These are phyloP conservation scores for Saccharum officinarum DNA, from an alignment of 176 grass and related monocot genomes.

Conservation along the genomic window DNA sequence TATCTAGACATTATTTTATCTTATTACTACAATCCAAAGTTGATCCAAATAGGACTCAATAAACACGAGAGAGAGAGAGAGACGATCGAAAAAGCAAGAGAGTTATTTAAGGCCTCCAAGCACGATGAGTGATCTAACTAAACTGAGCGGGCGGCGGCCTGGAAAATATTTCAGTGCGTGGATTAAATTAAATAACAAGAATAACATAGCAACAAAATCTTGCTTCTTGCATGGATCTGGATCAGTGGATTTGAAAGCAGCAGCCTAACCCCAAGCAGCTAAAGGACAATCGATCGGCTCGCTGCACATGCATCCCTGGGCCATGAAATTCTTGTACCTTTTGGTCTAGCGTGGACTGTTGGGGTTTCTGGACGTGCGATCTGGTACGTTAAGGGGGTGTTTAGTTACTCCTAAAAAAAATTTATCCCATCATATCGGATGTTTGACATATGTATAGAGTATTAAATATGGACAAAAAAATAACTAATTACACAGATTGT, in stretches of 20 bases:
- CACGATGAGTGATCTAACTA: neutral
- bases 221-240: neutral
- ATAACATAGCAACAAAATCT: neutral
- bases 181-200: neutral
- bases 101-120: neutral
- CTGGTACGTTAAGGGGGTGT: neutral
- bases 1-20: too few species aligned
- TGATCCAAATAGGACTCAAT: neutral
- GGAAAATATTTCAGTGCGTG: neutral
- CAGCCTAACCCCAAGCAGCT: neutral
- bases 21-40: neutral
- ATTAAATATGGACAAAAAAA: too few species aligned
- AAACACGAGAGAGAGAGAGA: neutral
- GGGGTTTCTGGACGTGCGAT: neutral
- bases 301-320: neutral
- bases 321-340: neutral
- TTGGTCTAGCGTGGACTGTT: slow-evolving; percentile 1
- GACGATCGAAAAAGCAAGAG: neutral
- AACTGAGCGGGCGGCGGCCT: neutral
- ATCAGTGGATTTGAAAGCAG: neutral
- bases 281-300: neutral
- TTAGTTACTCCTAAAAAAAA: too few species aligned
- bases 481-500: too few species aligned
- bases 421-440: too few species aligned
- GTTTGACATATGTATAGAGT: too few species aligned